phyloP scores from a whole-genome alignment of 2,329 filamentous ascomycete species.

The Botrytis medusae region DNA sequence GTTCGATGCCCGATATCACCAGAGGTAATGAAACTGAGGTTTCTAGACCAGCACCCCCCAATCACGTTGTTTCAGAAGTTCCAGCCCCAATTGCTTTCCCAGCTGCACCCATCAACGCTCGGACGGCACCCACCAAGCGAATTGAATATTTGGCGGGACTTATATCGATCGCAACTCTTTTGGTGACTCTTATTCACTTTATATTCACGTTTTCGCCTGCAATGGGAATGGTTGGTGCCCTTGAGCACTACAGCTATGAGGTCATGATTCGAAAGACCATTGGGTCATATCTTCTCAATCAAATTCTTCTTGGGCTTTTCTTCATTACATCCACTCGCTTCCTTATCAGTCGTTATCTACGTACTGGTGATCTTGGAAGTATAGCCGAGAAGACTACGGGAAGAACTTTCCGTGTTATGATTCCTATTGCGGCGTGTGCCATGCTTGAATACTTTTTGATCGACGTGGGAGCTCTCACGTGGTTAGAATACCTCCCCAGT shows the following conservation, averaged over 20 bases:
- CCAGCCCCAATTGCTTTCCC: neutral
- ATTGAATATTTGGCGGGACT: slow-evolving; percentile 50
- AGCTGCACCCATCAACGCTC: slow-evolving; percentile 7
- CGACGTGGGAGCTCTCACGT: slow-evolving; percentile 45
- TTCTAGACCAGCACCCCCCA: neutral
- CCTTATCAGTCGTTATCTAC: slow-evolving; percentile 45
- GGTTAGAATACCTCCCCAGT: slow-evolving; percentile 47
- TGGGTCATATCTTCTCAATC: slow-evolving; percentile 47
- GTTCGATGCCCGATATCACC: neutral
- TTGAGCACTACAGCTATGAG: slow-evolving; percentile 43
- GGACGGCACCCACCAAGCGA: slow-evolving; percentile 29
- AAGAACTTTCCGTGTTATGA: slow-evolving; percentile 47
- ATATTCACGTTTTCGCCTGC: slow-evolving; percentile 45
- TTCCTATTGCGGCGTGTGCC: slow-evolving; percentile 46
- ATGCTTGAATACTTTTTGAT: slow-evolving; percentile 49
- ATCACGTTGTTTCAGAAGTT: slow-evolving; percentile 7
- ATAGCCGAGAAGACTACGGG: slow-evolving; percentile 47
- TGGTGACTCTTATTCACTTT: slow-evolving; percentile 49
- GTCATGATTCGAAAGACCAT: slow-evolving; percentile 44
- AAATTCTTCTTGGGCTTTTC: slow-evolving; percentile 51
- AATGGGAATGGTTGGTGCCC: slow-evolving; percentile 42
- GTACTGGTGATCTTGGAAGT: slow-evolving; percentile 44
- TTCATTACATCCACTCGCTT: slow-evolving; percentile 50
- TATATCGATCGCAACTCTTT: slow-evolving; percentile 45
- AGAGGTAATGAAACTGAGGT: neutral